Conservation (phyloP, 805 yeast species). For the Starmerella floris region DNA sequence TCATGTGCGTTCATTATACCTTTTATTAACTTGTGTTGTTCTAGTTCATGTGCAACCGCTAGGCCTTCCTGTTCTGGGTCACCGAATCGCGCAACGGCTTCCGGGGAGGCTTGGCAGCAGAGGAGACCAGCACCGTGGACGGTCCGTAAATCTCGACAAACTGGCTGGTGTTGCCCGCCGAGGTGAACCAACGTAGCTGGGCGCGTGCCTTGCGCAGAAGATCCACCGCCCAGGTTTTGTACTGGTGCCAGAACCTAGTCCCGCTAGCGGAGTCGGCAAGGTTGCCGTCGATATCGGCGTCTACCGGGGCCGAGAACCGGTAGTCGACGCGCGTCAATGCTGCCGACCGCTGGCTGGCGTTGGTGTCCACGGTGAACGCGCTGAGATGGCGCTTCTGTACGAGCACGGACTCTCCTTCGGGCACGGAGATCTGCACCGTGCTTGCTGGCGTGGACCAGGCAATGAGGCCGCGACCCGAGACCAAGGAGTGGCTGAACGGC, state of each 20-base stretch:
- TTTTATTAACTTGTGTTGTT: too few relatives aligned
- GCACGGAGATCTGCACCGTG: slow-evolving; percentile 30
- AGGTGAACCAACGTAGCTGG: background rate
- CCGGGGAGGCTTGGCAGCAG: slow-evolving; percentile 4
- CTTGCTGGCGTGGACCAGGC: slow-evolving; percentile 34
- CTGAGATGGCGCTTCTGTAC: slow-evolving; percentile 32
- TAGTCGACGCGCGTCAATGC: slow-evolving; percentile 3
- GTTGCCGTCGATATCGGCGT: background rate
- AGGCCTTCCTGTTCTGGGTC: background rate
- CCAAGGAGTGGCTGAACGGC: slow-evolving; percentile 26
- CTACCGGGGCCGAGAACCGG: slow-evolving; percentile 1
- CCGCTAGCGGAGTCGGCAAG: background rate
- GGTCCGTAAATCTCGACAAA: slow-evolving; percentile 20
- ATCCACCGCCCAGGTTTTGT: background rate
- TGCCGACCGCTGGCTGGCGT: slow-evolving; percentile 8
- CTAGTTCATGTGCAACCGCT: too few relatives aligned
- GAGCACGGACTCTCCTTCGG: slow-evolving; percentile 31
- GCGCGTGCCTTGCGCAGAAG: background rate
- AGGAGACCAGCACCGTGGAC: slow-evolving; percentile 19
- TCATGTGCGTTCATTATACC: too few relatives aligned
- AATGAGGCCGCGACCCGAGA: slow-evolving; percentile 35
- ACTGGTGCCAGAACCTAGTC: background rate
- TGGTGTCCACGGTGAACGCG: slow-evolving; percentile 30
- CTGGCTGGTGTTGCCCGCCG: slow-evolving; percentile 9
- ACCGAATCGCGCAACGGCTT: background rate